Evolutionary conservation across 495 filamentous ascomycete species (phyloP).

Genomic region (Lineolata rhizophorae): DNA sequence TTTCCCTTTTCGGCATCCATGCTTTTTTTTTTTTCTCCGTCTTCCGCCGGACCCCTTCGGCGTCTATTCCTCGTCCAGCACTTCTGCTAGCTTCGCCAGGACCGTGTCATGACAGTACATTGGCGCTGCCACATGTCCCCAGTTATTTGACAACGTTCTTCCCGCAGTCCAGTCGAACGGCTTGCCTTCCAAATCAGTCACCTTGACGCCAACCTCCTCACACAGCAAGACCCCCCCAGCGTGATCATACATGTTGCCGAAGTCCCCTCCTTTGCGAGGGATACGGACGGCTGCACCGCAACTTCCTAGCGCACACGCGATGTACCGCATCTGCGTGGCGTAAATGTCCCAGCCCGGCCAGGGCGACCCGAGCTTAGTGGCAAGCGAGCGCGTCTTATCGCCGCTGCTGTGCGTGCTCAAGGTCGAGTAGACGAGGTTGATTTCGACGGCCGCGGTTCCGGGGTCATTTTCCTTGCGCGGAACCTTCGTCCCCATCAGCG

Average conservation of each 20-base stretch:
- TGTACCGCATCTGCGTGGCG: conserved; percentile 22
- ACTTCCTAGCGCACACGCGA: conserved; percentile 31
- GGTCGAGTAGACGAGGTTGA: not conserved
- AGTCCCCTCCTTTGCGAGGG: conserved; percentile 16
- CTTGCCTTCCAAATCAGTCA: conserved; percentile 31
- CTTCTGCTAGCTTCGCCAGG: not conserved
- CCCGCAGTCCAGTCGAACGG: not conserved
- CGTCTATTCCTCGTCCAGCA: conserved; percentile 1
- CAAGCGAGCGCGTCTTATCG: not conserved
- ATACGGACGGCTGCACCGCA: conserved; percentile 38
- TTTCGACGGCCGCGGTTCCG: not conserved
- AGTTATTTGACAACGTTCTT: not conserved
- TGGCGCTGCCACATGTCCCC: not conserved
- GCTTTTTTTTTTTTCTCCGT: too few relatives aligned
- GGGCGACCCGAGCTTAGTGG: not conserved
- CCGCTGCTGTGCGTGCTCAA: not conserved
- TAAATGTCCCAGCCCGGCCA: not conserved
- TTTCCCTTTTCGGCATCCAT: too few relatives aligned
- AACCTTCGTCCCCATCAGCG: too few relatives aligned
- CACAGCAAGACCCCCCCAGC: conserved; percentile 42
- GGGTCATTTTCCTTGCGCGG: not conserved
- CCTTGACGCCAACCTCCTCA: conserved; percentile 34
- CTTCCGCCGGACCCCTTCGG: too few relatives aligned
- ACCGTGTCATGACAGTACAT: not conserved
- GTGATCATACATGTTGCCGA: conserved; percentile 23